Base-by-base conservation (phyloP, 768 basidiomycete species). In the Tephrocybe sp. region DNA sequence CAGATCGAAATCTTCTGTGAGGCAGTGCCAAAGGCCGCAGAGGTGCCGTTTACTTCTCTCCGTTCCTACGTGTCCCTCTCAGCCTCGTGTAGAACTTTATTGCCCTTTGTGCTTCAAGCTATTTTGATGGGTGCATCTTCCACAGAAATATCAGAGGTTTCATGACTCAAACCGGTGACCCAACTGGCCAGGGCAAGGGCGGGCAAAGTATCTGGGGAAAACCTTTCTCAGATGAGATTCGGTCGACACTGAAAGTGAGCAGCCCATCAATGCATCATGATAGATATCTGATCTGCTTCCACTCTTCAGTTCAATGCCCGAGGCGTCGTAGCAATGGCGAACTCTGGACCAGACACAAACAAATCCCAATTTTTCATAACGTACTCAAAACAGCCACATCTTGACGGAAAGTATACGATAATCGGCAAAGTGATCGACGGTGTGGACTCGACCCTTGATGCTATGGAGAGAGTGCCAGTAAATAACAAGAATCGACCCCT, bases 341-440 rank as follows among this genome's bases (percentile, higher is more conserved):
- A 98, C 70, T 87, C 91, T 7, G 97, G 97, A 1, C 85, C 86
- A 9, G 92, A 97, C 66, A 84, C 89, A 28, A 99, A 98, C 74
- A 98, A 96, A 70, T 87, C 78, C 38, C 90, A 93, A 65, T 93
- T 93, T 67, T 93, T 93, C 65, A 78, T 94, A 62, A 85, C 91
- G 3, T 98, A 98, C 65, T 74, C 88, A 2, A 98, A 98, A 66
- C 96, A 98, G 60, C 72, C 90, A 0, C 95, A 97, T 66, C 81
- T 99, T 14, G 96, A 99, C 64, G 86, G 86, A 57, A 98, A 97
- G 66, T 89, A 90, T 69, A 93, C 93, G 14, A 97, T 98, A 46
- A 85, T 98, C 54, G 96, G 93, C 50, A 93, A 89, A 75, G 94
- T 99, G n/a, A 98, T 99, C 58, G 97, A 99, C 64, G 97, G 97